These are phyloP conservation scores for Rhodomyrtus tomentosa DNA, from an alignment of 345 rosid genomes.

Conservation along the genomic window DNA sequence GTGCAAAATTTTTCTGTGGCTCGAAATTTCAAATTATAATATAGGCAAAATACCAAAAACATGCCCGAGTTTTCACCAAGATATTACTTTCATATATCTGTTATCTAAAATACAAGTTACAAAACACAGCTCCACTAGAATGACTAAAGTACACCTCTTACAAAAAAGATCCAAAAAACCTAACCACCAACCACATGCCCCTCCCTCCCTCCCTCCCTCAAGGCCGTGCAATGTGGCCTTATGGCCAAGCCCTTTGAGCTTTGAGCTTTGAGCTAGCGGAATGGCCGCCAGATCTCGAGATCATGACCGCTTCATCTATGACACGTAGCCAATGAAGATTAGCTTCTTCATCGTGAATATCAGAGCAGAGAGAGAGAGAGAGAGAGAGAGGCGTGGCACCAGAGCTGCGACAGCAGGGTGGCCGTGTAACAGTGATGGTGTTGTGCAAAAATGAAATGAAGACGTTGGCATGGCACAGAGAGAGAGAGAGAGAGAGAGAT, in stretches of 20 bases:
- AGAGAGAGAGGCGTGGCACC: background rate
- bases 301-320: background rate
- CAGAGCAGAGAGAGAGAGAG: background rate
- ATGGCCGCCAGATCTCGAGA: background rate
- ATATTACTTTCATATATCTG: background rate
- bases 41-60: background rate
- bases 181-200: too few species aligned
- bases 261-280: background rate
- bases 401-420: background rate
- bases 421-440: background rate
- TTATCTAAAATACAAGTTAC: background rate
- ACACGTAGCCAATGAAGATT: background rate
- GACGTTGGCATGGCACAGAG: background rate
- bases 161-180: background rate
- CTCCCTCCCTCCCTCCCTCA: background rate
- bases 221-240: background rate
- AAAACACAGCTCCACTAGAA: background rate
- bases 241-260: background rate
- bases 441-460: background rate
- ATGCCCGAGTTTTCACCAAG: background rate
- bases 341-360: background rate
- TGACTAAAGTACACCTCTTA: background rate
- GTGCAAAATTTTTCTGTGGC: background rate
- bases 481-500: background rate
- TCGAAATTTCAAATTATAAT: background rate